Conservation (phyloP, 352 stramenopile species). For the Phytophthora pisi region DNA sequence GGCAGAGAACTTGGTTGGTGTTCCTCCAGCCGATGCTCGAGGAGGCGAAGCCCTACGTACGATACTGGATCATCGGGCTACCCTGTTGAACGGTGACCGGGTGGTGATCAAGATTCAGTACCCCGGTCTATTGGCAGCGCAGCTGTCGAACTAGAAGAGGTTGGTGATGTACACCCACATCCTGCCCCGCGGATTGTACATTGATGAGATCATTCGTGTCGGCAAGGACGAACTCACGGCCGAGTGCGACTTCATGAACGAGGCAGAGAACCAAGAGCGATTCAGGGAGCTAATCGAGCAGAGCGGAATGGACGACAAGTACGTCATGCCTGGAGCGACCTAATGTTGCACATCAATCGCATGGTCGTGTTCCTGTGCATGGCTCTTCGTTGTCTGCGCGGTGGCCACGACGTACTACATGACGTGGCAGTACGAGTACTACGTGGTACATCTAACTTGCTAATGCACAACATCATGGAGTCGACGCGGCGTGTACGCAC, state of each 20-base stretch:
- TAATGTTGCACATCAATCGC: no score
- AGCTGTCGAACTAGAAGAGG: slow-evolving; percentile 96
- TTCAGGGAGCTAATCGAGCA: slow-evolving; percentile 89
- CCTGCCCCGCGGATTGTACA: slow-evolving; percentile 95
- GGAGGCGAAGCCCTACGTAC: background rate
- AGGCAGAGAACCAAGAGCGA: slow-evolving; percentile 93
- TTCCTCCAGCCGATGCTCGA: background rate
- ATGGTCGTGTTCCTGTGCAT: no score
- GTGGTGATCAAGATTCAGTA: slow-evolving; percentile 99
- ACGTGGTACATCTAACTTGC: no score
- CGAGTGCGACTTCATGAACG: slow-evolving; percentile 97
- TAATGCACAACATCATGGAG: no score
- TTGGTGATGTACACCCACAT: slow-evolving; percentile 96
- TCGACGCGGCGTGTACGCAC: no score
- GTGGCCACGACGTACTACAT: no score
- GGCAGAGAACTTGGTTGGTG: slow-evolving; percentile 13
- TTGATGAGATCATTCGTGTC: slow-evolving; percentile 98
- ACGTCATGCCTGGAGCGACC: slow-evolving; percentile 95
- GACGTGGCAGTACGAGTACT: no score
- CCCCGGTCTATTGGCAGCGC: slow-evolving; percentile 97
- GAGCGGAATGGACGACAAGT: slow-evolving; percentile 58
- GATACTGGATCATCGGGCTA: slow-evolving; percentile 78
- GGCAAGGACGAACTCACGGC: slow-evolving; percentile 96
- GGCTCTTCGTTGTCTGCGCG: no score
- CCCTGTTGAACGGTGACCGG: slow-evolving; percentile 80